Evolutionary conservation across 148 eudicot genomes (phyloP), one percentile per base, ranked within the genome.

Genomic region (Vaccinium macrocarpon): DNA sequence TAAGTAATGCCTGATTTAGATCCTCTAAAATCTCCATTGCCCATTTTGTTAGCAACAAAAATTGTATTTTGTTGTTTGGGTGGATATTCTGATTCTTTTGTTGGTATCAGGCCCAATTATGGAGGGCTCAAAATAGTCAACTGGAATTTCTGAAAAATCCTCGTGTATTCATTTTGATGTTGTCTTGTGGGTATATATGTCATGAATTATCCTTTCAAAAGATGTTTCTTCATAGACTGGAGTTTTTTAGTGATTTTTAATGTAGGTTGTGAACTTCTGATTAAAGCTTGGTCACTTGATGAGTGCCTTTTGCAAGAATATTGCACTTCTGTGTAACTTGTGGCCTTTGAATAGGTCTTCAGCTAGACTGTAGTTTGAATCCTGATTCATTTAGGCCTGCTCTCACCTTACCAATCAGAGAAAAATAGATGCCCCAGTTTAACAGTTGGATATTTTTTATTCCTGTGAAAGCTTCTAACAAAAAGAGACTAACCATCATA

Each of bases 231-330:
- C 38, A 52, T 78, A 18, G 12, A 21, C 29, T 19, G 61, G 49
- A 49, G 71, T 11, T 27, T 53, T 72, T 72, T 64, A 46, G 27
- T 49, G 62, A 25, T 42, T 1, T 70, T 35, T 51, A 11, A 35
- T 82, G 48, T 35, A 4, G 72, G 38, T 51, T 9, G 21, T 61
- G 15, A 82, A 71, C 55, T 13, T 16, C 7, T 53, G 27, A 42
- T 29, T 29, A 73, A 82, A 73, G 50, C 32, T n/a, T 72, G 79
- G 79, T 72, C 53, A 38, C 78, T 52, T 29, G 32, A 14, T 73
- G 70, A 82, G 61, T 73, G 35, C 19, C 16, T 42, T 42, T 42
- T 42, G 6, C 46, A 42, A 42, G 46, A 42, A 42, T 42, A 42
- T 42, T 42, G 6, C 46, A 42, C 6, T 42, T 42, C 4, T 42